Evolutionary conservation across 140 eudicot species (phyloP), one percentile per base, ranked within the genome.

Genomic region (Erigeron philadelphicus): DNA sequence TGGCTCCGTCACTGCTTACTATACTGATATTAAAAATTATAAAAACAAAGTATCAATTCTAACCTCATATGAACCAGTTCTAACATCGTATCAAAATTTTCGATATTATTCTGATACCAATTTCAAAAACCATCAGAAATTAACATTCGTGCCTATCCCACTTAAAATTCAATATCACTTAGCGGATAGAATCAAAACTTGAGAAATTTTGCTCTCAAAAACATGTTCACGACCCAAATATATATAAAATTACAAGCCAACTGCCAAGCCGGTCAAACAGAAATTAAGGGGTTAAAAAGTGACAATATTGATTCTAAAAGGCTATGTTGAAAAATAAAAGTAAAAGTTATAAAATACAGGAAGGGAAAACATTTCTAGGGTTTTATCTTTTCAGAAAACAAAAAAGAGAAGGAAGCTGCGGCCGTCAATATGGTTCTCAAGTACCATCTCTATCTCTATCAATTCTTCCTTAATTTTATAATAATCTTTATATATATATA

Each of bases 341-440:
- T 12, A 0, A 13, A 11, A 64, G 13, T 48, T 64, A 61, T 17
- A 61, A 72, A 48, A 3, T 0, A 16, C 68, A 25, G 48, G 35
- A 59, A 45, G 6, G 48, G 3, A 0, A 45, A 43, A 2, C 7
- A 2, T 31, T 31, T 31, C 41, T 68, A 68, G 64, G 80, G 80
- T 67, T 75, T 75, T 52, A 4, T 38, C 49, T 54, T 60, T 67
- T 59, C 13, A 12, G 57, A 75, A 21, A 11, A 59, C 40, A 12
- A 25, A 25, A 54, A 41, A 11, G 6, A 61, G 71, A 15, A 45
- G 44, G 44, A 67, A 61, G 65, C 75, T 31, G 80, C 83, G 15
- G 79, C 83, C 74, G 72, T 59, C 83, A 42, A 21, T 43, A 79
- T 79, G 83, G 83, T 79, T 70, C 80, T 79, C 64, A 79, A 79